Evolutionary conservation across 352 stramenopile species (phyloP), one percentile per base, ranked within the genome.

Genomic region (Nothophytophthora sp.): DNA sequence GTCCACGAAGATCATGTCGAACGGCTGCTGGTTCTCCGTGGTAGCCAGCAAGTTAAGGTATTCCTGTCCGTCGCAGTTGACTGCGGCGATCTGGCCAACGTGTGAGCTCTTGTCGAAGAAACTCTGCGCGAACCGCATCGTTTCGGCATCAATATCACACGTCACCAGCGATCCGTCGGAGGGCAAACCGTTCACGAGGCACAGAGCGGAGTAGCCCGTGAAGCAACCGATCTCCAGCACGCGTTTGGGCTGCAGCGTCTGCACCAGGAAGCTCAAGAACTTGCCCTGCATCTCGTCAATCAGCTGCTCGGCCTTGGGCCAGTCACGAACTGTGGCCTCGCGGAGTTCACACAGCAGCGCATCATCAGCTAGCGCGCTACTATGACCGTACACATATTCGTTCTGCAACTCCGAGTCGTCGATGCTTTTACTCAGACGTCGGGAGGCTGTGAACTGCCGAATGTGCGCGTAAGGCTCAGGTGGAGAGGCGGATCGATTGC

Each of bases 1-100:
- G 67, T 98, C 94, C 3, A 98, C 67, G 70, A 98, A 98, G n/a
- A 97, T 90, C 19, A 98, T 63, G 60, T 98, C 94, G 65, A 97
- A 98, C 29, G 38, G 52, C 38, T 55, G 22, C 33, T 79, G 65
- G 15, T 74, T 55, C 18, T 28, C 9, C 7, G 32, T 36, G 3
- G 11, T 30, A 8, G 45, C 58, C 18, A 77, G 40, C 28, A 37
- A 39, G 5, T 63, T 60, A 10, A 90, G 51, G 46, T 62, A 72
- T 38, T 62, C 63, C 37, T 85, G 57, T 23, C 68, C 73, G 38
- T 89, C 70, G 30, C 50, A 55, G 13, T 78, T 55, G 13, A 76
- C 37, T 27, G 51, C 67, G 0, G 61, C 48, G 47, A 88, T 80
- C 53, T 84, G 66, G 8, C 42, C 19, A 7, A 36, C 51, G 5